Conservation (phyloP, 371 early-diverging fungal species). For the Saksenaea vasiformis region DNA sequence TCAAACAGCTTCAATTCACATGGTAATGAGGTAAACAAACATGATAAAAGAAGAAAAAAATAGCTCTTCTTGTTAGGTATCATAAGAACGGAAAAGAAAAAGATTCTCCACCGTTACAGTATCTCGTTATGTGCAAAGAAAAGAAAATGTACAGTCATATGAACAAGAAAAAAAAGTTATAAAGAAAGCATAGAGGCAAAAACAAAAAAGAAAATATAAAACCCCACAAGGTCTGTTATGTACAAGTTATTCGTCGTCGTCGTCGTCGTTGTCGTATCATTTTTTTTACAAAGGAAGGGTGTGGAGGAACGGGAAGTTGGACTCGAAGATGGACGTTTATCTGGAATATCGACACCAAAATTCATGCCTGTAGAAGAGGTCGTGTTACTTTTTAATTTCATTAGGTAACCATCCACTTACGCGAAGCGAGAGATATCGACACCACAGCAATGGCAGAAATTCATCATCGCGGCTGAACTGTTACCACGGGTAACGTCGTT, state of each 20-base stretch:
- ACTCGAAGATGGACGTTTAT: not conserved
- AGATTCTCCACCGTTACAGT: not conserved
- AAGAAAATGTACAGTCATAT: not conserved
- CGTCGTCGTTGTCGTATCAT: not conserved
- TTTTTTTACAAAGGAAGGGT: not conserved
- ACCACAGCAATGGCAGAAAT: slow-evolving; percentile 2
- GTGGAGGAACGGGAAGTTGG: not conserved
- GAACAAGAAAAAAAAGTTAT: not conserved
- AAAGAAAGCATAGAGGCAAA: not conserved
- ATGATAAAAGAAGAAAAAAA: not conserved
- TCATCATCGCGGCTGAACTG: not conserved
- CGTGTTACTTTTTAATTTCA: no score
- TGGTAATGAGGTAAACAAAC: not conserved
- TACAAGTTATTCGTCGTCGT: not conserved
- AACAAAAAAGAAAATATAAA: slow-evolving; percentile 1
- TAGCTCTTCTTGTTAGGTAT: not conserved
- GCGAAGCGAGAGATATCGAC: slow-evolving; percentile 1
- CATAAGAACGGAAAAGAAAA: not conserved
- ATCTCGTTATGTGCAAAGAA: not conserved
- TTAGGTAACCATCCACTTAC: no score
- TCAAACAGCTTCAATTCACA: not conserved
- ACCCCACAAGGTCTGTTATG: not conserved
- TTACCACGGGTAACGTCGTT: not conserved
- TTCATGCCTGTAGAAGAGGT: not conserved
- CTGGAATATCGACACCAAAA: slow-evolving; percentile 4